Base-by-base conservation (phyloP, 2,329 filamentous ascomycete genomes). In the Paraphoma sp. region DNA sequence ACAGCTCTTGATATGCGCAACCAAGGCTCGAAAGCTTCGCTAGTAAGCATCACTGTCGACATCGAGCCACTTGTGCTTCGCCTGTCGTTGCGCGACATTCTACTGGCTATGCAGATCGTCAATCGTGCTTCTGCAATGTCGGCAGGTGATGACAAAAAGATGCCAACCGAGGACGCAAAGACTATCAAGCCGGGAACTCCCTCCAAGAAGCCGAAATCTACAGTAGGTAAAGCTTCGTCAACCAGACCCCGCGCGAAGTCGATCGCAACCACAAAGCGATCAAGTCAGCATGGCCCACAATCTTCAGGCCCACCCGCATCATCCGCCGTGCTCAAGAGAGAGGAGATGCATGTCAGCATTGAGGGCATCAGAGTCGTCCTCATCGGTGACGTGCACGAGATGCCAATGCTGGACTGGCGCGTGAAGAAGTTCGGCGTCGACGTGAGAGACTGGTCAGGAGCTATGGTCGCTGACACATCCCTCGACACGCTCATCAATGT, bases 401-500 rank as follows among this genome's bases (percentile, higher is more conserved):
- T 99, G 66, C 96, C 95, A 2, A 91, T 99, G 57, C 82, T 99
- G 4, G 96, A 99, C 73, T 87, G 96, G 78, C 96, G 92, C 63
- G 87, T 99, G 68, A 97, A 97, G 78, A 88, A 89, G 51, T 98
- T 98, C 71, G 90, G 87, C 5, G 85, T 94, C 2, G 87, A 90
- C 45, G 91, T 96, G 4, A 87, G 90, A 63, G 92, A 99, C 72
- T 99, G 95, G 95, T 94, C 94, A 1, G 89, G 88, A 5, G 89
- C 89, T 18, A 83, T 99, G 76, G 93, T 89, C 69, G 94, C 92
- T 0, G 92, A 97, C 71, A 91, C 92, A 0, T 90, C 87, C n/a
- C 88, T 99, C 46, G 92, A 97, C 60, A 92, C 94, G 62, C 97
- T 97, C 76, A 86, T 96, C 67, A 99, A 98, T 69, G 89, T 99